phyloP scores from a whole-genome alignment of 2,329 filamentous ascomycete species.

The Fusarium sp. region DNA sequence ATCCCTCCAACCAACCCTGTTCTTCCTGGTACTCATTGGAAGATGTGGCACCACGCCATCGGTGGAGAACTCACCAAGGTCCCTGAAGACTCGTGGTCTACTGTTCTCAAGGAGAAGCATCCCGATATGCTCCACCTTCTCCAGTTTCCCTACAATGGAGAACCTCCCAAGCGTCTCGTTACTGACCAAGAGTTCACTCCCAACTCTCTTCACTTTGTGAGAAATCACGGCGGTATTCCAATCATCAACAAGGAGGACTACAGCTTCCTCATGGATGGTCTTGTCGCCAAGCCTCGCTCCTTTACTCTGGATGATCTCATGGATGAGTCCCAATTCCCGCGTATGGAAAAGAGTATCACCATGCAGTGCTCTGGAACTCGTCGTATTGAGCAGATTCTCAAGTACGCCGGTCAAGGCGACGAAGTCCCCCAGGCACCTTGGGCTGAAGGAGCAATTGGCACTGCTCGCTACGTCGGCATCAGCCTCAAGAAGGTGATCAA shows the following conservation, averaged over 20 bases:
- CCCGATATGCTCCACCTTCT: constrained; percentile 71
- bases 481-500: constrained; percentile 78
- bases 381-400: constrained; percentile 74
- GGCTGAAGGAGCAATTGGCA: constrained; percentile 77
- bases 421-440: constrained; percentile 68
- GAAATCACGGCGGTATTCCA: constrained; percentile 80
- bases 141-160: constrained; percentile 74
- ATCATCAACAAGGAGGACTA: constrained; percentile 69
- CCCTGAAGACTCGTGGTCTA: constrained; percentile 69
- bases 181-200: constrained; percentile 67
- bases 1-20: constrained; percentile 70
- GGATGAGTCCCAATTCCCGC: constrained; percentile 70
- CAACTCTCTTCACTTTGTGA: constrained; percentile 71
- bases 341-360: constrained; percentile 68
- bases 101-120: constrained; percentile 68
- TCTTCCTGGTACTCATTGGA: constrained; percentile 67
- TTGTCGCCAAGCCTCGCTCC: constrained; percentile 68
- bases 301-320: constrained; percentile 71
- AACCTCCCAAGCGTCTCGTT: constrained; percentile 69
- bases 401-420: constrained; percentile 76
- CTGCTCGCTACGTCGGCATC: constrained; percentile 71
- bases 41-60: constrained; percentile 67
- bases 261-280: constrained; percentile 67
- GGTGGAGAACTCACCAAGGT: constrained; percentile 55
- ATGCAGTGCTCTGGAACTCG: constrained; percentile 78